Evolutionary conservation across 2,329 filamentous ascomycete species (phyloP).

Genomic region (Knufia petricola): DNA sequence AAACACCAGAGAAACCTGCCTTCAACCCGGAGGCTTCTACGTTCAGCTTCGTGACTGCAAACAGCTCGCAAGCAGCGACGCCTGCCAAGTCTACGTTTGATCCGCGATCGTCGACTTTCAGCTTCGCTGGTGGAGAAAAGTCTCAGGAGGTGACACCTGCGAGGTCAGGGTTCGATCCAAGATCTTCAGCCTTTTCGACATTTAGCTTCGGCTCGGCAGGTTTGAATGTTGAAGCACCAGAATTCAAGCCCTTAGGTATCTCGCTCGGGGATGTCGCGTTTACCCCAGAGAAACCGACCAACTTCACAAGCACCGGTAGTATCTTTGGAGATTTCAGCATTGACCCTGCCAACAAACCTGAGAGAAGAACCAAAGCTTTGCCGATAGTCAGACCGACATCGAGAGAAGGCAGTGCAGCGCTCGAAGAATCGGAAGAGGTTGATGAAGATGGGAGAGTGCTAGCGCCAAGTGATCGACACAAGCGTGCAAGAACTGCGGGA

Average conservation of each 20-base stretch:
- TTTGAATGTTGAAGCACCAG: conserved; percentile 67
- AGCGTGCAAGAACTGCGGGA: conserved; percentile 56
- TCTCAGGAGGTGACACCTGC: background rate
- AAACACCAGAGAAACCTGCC: conserved; percentile 1
- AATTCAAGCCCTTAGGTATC: conserved; percentile 54
- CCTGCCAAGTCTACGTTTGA: conserved; percentile 12
- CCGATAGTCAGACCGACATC: conserved; percentile 50
- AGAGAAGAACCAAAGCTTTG: conserved; percentile 64
- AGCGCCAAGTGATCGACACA: conserved; percentile 60
- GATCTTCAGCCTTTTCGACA: conserved; percentile 1
- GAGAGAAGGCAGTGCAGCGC: conserved; percentile 36
- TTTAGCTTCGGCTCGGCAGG: conserved; percentile 48
- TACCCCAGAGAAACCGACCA: conserved; percentile 6
- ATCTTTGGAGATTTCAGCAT: conserved; percentile 62
- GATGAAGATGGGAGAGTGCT: conserved; percentile 52
- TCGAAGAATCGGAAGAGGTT: conserved; percentile 39
- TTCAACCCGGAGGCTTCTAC: background rate
- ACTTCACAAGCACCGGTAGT: conserved; percentile 25
- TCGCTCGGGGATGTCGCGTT: background rate
- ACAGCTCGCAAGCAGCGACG: background rate
- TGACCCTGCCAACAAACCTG: conserved; percentile 54
- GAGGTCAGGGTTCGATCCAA: conserved; percentile 11
- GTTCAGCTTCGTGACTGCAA: background rate
- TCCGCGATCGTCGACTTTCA: conserved; percentile 16
- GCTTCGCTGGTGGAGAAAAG: conserved; percentile 29